Conservation (phyloP, 805 yeast species). For the Ogataea nakhonphanomensis region DNA sequence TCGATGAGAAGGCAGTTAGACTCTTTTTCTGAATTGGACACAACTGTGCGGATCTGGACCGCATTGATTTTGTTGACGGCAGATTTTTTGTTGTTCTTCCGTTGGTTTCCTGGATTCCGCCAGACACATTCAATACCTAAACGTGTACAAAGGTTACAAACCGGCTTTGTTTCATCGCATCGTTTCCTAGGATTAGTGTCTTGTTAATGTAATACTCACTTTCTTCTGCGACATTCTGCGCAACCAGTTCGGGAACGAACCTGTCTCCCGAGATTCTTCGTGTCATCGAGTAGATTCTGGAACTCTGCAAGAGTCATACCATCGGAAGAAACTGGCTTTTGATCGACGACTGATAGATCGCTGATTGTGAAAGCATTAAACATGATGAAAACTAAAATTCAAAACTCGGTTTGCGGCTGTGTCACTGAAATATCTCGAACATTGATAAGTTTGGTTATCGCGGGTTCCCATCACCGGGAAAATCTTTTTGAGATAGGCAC, state of each 20-base stretch:
- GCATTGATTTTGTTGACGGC: background rate
- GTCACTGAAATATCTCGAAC: background rate
- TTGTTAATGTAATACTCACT: conserved; percentile 7
- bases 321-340: background rate
- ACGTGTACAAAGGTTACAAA: conserved; percentile 38
- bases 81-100: conserved; percentile 4
- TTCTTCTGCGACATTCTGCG: conserved; percentile 17
- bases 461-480: too few species aligned
- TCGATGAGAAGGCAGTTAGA: background rate
- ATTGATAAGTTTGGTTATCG: too few species aligned
- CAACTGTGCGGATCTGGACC: background rate
- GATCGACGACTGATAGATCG: conserved; percentile 6
- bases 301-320: background rate
- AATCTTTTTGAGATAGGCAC: too few species aligned
- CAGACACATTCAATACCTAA: conserved; percentile 29
- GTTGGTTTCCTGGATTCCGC: conserved; percentile 13
- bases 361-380: conserved; percentile 7
- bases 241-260: conserved; percentile 21
- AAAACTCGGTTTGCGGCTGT: background rate
- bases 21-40: background rate
- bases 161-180: conserved; percentile 43
- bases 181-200: conserved; percentile 33
- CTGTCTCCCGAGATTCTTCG: conserved; percentile 10
- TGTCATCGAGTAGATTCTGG: conserved; percentile 8
- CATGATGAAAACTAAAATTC: background rate